Percentiles rank a stretch among this genome's conserved stretches.
These are phyloP conservation scores for Leishmania aethiopica DNA, from an alignment of 208 protist genomes.

Conservation along the genomic window DNA sequence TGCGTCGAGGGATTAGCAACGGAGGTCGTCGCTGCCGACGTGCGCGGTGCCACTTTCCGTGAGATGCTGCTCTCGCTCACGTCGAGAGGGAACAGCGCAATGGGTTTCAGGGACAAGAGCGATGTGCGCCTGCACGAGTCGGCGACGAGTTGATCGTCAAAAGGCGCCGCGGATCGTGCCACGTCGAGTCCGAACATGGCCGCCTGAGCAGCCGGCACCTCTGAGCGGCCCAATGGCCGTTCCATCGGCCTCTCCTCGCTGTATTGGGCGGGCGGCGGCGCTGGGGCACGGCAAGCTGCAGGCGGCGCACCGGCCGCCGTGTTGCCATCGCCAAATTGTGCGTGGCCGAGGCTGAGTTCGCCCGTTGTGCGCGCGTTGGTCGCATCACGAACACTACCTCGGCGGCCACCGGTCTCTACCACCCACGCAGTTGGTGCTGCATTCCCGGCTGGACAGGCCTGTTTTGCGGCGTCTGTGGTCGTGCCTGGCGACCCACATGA, in stretches of 20 bases:
- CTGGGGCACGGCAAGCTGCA: background rate
- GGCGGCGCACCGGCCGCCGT: constrained; percentile 10
- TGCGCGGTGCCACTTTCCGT: background rate
- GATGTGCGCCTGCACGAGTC: background rate
- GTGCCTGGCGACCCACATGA: background rate
- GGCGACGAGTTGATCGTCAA: constrained; percentile 7
- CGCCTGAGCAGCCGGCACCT: background rate
- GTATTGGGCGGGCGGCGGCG: background rate
- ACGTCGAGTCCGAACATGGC: background rate
- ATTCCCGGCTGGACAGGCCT: background rate
- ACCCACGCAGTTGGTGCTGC: background rate
- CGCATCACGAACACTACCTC: background rate
- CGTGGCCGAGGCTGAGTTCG: constrained; percentile 1
- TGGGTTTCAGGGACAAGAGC: constrained; percentile 1
- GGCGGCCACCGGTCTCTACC: background rate
- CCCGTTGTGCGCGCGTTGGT: background rate
- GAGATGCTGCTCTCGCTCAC: background rate
- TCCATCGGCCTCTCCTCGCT: background rate
- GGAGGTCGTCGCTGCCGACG: background rate
- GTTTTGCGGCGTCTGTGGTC: background rate
- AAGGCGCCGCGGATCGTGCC: constrained; percentile 30
- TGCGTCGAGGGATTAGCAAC: background rate
- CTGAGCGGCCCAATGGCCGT: background rate
- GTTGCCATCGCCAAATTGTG: constrained; percentile 19
- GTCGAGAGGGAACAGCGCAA: constrained; percentile 9